Evolutionary conservation across 2,329 filamentous ascomycete species (phyloP), one percentile per base, ranked within the genome.

Genomic region (Diaporthe velutina): DNA sequence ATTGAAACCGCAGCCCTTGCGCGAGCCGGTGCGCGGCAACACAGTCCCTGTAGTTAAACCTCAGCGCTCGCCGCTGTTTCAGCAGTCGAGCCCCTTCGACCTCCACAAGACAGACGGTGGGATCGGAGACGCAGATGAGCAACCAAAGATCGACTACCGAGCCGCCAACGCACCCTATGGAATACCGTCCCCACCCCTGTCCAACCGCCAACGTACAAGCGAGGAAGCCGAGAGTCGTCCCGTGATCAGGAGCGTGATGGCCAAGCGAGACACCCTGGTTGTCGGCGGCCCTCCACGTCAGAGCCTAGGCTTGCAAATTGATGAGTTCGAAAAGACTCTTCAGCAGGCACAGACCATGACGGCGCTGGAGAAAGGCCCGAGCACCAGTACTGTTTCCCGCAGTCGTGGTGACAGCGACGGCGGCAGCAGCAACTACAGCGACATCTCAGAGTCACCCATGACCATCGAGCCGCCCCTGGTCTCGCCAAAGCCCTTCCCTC

Each of bases 201-300:
- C 84, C 4, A 80, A 84, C 48, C 79, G 79, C 55, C 81, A 88
- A 48, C 79, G 77, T 17, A 75, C 78, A 12, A 78, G 77, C 9
- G 76, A 79, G 40, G 77, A 80, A 28, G 78, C 79, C 74, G 78
- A 83, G 80, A 74, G 79, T 42, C 77, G 81, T 38, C 87, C 88
- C 1, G 80, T 88, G 6, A 86, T 90, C 52, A 85, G 84, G 45
- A 86, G 86, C 57, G 86, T 89, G 0, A 77, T 79, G n/a, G 87
- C 88, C 4, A 88, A 86, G 79, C 86, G 88, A 42, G 88, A 90
- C 57, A 89, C 88, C 1, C 78, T 88, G 19, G 86, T 86, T 0
- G 85, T 88, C 28, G 84, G 84, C 76, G 83, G 84, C 0, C 83
- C 87, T 2, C 83, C 85, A 28, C 83, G 86, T 48, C 83, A 84